A percentile compares a stretch with the other conserved stretches of the same genome.
These are phyloP conservation scores for barrel medic (Medicago truncatula) DNA, from an alignment of 306 rosid species.

Conservation along the genomic window DNA sequence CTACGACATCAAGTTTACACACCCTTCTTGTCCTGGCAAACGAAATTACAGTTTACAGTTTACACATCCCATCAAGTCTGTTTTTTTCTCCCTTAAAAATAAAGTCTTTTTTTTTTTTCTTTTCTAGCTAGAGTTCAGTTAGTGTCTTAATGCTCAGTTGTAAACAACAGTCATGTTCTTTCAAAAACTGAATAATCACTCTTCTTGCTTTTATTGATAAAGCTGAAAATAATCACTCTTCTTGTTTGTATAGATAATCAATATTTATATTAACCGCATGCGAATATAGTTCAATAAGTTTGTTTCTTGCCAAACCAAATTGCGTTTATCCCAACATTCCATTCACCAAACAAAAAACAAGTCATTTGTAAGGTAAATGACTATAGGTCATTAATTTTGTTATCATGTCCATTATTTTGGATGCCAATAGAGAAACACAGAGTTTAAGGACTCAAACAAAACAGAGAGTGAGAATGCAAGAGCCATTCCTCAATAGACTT, in stretches of 20 bases:
- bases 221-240: too few species aligned
- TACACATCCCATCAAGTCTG: too few species aligned
- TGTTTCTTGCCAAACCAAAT: conserved; percentile 23
- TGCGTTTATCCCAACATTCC: conserved; percentile 7
- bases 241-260: conserved; percentile 11
- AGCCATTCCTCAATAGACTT: conserved; percentile 30
- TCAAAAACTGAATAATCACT: neutral
- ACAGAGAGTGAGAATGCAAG: conserved; percentile 22
- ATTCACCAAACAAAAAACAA: conserved; percentile 35
- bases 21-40: too few species aligned
- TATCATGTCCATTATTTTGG: conserved; percentile 27
- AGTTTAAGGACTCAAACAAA: conserved; percentile 22
- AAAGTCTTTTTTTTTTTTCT: too few species aligned
- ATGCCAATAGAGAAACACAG: conserved; percentile 27
- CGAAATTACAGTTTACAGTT: too few species aligned
- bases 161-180: too few species aligned
- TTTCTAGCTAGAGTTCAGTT: neutral
- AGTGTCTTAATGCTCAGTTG: too few species aligned
- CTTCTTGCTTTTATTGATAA: too few species aligned
- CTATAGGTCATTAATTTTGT: conserved; percentile 27
- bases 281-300: conserved; percentile 29
- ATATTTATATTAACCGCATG: conserved; percentile 19
- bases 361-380: conserved; percentile 18
- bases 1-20: too few species aligned
- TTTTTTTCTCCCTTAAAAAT: too few species aligned